Percentiles rank a stretch among this genome's conserved stretches.
Evolutionary conservation across 345 rosid species (phyloP).

Genomic region (Carallia brachiata): DNA sequence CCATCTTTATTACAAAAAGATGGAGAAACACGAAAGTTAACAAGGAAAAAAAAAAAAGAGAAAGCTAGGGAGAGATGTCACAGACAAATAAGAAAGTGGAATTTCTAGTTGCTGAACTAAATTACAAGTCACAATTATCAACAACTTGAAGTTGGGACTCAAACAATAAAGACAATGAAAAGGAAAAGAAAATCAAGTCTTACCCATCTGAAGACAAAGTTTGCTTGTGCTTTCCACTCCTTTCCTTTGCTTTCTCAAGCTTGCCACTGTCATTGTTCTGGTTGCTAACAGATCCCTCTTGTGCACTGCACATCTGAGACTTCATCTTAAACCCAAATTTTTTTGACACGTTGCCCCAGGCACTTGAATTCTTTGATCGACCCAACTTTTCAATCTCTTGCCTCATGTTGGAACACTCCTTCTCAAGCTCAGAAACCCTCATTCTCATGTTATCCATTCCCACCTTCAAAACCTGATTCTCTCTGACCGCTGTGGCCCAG

Average conservation of each 20-base stretch:
- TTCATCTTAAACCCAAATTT: slow-evolving; percentile 82
- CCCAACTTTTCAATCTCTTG: slow-evolving; percentile 90
- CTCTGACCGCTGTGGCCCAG: slow-evolving; percentile 90
- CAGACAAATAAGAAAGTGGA: slow-evolving; percentile 16
- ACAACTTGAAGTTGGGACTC: slow-evolving; percentile 16
- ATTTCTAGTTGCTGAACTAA: slow-evolving; percentile 13
- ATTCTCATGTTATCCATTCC: slow-evolving; percentile 96
- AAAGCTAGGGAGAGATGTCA: background rate
- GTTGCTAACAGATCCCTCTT: slow-evolving; percentile 78
- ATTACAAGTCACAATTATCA: slow-evolving; percentile 18
- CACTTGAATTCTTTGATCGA: slow-evolving; percentile 22
- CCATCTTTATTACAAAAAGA: slow-evolving; percentile 8
- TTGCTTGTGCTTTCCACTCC: slow-evolving; percentile 62
- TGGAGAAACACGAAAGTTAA: background rate
- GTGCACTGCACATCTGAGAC: slow-evolving; percentile 96
- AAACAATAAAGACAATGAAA: background rate
- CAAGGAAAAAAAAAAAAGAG: background rate
- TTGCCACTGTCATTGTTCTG: slow-evolving; percentile 51
- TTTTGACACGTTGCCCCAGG: slow-evolving; percentile 49
- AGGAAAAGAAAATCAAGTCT: background rate
- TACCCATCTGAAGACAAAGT: slow-evolving; percentile 42
- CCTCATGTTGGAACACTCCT: slow-evolving; percentile 54
- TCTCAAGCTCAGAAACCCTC: slow-evolving; percentile 88
- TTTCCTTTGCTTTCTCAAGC: slow-evolving; percentile 56
- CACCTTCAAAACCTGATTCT: slow-evolving; percentile 92